phyloP scores from a whole-genome alignment of 495 filamentous ascomycete genomes.

The Oleoguttula mirabilis region DNA sequence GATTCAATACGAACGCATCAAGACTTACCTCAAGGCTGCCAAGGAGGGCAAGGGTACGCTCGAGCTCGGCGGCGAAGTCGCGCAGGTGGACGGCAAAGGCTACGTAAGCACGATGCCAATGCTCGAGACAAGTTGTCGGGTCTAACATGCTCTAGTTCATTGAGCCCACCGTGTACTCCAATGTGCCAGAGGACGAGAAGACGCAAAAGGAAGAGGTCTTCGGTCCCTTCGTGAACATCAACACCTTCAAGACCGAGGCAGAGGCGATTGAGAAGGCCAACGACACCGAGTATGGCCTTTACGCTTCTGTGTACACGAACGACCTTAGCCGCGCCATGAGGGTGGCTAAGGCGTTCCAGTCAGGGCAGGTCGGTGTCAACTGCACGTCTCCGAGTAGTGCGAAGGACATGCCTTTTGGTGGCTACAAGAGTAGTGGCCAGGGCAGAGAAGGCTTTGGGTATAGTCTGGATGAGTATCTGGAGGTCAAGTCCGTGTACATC shows the following conservation, averaged over 20 bases:
- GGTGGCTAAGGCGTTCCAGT: constrained; percentile 36
- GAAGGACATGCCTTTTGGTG: constrained; percentile 35
- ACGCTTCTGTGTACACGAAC: constrained; percentile 39
- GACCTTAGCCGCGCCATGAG: constrained; percentile 40
- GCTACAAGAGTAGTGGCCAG: constrained; percentile 38
- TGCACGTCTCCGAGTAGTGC: constrained; percentile 22
- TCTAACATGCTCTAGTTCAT: too few relatives aligned
- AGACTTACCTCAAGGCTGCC: constrained; percentile 30
- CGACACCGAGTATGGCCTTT: constrained; percentile 27
- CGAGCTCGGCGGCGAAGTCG: constrained; percentile 23
- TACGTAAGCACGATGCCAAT: too few relatives aligned
- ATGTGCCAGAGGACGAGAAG: constrained; percentile 9
- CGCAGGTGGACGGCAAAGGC: constrained; percentile 22
- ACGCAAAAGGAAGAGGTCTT: constrained; percentile 26
- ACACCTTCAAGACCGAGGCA: constrained; percentile 26
- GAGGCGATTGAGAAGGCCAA: constrained; percentile 27
- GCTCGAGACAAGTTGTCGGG: too few relatives aligned
- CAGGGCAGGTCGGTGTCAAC: constrained; percentile 45
- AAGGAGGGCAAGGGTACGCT: constrained; percentile 30
- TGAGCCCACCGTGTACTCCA: constrained; percentile 23
- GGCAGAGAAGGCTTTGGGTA: constrained; percentile 37
- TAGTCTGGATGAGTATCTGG: constrained; percentile 34
- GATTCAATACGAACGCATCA: constrained; percentile 18
- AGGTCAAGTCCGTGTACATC: constrained; percentile 38
- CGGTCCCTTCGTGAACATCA: constrained; percentile 25